Evolutionary conservation across 805 yeast genomes (phyloP).

Genomic region (Komagataella ulmi): DNA sequence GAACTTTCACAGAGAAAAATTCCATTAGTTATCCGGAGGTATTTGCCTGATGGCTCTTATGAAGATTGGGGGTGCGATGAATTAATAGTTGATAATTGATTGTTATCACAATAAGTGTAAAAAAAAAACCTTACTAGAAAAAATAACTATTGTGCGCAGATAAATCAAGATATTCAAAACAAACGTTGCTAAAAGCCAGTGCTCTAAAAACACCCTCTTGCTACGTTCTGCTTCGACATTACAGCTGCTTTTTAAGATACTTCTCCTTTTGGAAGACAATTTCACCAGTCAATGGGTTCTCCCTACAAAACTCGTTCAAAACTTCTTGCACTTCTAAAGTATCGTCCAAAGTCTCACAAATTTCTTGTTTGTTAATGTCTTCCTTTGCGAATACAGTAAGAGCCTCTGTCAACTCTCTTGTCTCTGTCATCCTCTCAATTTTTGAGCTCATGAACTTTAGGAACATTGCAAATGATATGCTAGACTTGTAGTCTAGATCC

Average conservation of each 20-base stretch:
- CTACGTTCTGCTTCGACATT: slow-evolving; percentile 1
- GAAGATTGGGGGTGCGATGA: slow-evolving; percentile 99
- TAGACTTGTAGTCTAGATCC: slow-evolving; percentile 14
- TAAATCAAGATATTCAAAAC: too few species aligned
- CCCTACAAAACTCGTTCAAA: slow-evolving; percentile 40
- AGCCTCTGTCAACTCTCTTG: slow-evolving; percentile 43
- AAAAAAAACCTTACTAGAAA: too few species aligned
- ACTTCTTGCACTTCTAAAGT: slow-evolving; percentile 33
- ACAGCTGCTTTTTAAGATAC: slow-evolving; percentile 34
- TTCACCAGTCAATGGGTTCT: slow-evolving; percentile 41
- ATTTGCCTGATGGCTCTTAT: slow-evolving; percentile 89
- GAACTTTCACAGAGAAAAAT: slow-evolving; percentile 90
- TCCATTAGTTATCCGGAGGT: slow-evolving; percentile 91
- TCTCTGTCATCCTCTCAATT: slow-evolving; percentile 35
- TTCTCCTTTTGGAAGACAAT: slow-evolving; percentile 45
- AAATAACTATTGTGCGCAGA: too few species aligned
- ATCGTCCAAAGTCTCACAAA: slow-evolving; percentile 28
- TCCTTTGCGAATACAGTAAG: slow-evolving; percentile 17
- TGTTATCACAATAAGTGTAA: background rate
- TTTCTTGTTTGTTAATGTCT: slow-evolving; percentile 23
- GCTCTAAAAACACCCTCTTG: background rate
- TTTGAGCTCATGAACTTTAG: slow-evolving; percentile 47
- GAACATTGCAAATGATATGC: slow-evolving; percentile 52
- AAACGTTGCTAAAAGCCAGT: background rate
- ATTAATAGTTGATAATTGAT: slow-evolving; percentile 60